Percentiles rank a stretch among this genome's conserved stretches.
phyloP scores from a whole-genome alignment of 225 moss, liverwort and hornwort species.

The Marchantia polymorpha region DNA sequence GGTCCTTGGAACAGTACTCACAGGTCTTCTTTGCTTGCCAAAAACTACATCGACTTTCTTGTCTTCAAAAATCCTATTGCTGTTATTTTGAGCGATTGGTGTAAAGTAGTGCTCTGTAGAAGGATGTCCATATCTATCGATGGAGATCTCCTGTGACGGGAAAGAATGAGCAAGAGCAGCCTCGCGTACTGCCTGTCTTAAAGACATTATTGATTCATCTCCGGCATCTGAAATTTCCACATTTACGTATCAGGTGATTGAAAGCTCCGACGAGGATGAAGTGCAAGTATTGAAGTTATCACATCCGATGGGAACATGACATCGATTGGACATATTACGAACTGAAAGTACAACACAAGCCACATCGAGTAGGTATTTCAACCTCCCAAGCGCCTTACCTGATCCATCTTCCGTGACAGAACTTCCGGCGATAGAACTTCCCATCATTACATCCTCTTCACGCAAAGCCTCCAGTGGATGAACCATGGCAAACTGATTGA shows the following conservation, averaged over 20 bases:
- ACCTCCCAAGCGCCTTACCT: slow-evolving; percentile 18
- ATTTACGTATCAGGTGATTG: background rate
- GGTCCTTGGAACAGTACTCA: slow-evolving; percentile 7
- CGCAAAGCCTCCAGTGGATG: slow-evolving; percentile 41
- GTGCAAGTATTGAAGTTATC: too few species aligned
- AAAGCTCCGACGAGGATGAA: background rate
- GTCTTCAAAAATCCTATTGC: slow-evolving; percentile 42
- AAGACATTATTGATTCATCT: slow-evolving; percentile 46
- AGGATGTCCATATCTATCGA: slow-evolving; percentile 23
- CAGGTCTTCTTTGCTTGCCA: slow-evolving; percentile 35
- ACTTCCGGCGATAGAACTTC: slow-evolving; percentile 32
- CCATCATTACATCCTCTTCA: slow-evolving; percentile 42
- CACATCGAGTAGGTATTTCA: background rate
- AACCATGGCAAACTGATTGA: slow-evolving; percentile 37
- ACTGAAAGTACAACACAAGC: background rate
- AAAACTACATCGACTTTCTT: slow-evolving; percentile 50
- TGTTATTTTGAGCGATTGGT: slow-evolving; percentile 28
- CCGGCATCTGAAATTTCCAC: slow-evolving; percentile 35
- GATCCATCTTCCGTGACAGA: slow-evolving; percentile 43
- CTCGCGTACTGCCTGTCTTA: slow-evolving; percentile 47
- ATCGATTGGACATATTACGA: too few species aligned
- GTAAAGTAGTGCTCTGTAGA: slow-evolving; percentile 47
- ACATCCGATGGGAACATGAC: too few species aligned
- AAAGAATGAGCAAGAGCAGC: slow-evolving; percentile 41
- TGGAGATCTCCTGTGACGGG: slow-evolving; percentile 20